Evolutionary conservation across 768 basidiomycete species (phyloP), one percentile per base, ranked within the genome.

Genomic region (Dacryopinax primogenitus): DNA sequence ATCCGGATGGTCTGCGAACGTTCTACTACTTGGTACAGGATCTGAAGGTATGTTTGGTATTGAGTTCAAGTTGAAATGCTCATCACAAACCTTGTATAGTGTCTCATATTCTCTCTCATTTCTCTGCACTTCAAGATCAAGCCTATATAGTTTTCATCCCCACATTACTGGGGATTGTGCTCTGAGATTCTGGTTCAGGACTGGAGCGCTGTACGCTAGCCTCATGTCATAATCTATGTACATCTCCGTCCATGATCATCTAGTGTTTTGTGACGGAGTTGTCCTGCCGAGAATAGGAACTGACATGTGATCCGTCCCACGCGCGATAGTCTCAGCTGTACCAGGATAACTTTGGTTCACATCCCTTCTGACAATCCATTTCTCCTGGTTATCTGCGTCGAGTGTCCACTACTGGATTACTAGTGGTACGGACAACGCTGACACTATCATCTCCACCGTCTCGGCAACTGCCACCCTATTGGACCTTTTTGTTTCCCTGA

Each of bases 41-140:
- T 76, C 79, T 99, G 71, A 96, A 91, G 83, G 95, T 88, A 65
- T 37, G 82, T 71, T 11, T 33, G 12, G 41, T 36, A 15, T 15
- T 7, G 62, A 15, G 32, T 63, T 35, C 21, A 47, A 34, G 66
- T 35, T 15, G 26, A n/a, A 34, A 9, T 9, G 33, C 2, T 44
- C 3, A 64, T 28, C 3, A 15, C 11, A n/a, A 2, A 9, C 32
- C 28, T 16, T 12, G 18, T 12, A 26, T 18, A 99, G 95, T 97
- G 94, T 77, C 83, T 97, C 67, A 94, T 99, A 70, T 96, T 98
- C 76, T 97, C 96, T 9, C 83, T 99, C 67, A 98, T 99, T 74
- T 92, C 92, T 1, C 84, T 99, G 36, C 95, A 99, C 81, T 98
- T 99, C 87, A 98, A 98, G 80, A 98, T 99, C 82, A 98, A 99